Base-by-base conservation (phyloP, 371 early-diverging fungal genomes). In the Rhizopus delemar region DNA sequence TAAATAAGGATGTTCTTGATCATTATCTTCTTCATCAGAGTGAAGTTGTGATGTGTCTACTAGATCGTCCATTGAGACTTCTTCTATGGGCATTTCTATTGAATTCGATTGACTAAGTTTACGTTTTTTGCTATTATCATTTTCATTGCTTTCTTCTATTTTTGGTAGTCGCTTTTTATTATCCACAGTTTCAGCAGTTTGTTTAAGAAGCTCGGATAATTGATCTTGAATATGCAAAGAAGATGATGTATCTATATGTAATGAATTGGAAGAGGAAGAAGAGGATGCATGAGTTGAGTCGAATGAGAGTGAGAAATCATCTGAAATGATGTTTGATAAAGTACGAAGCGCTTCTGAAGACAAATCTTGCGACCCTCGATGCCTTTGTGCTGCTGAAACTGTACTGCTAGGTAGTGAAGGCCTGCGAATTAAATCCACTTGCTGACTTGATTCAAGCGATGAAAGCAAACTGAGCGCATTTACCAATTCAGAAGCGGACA, bases 21-120 rank as follows among this genome's bases (percentile, higher is more conserved):
- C 77, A 3, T 67, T 56, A 48, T 29, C 12, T 48, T 48, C 48
- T 15, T 74, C 77, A 12, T 81, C 82, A 8, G 82, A 81, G 53
- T 81, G 77, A 7, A 85, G 61, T 41, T 81, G 82, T 2, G 82
- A 81, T 3, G 82, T 83, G 53, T 85, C 85, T 32, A 85, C 68
- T 8, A 85, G 74, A 29, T 85, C 85, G 58, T 85, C 85, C 80
- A 85, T 85, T 0, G 81, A 77, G 4, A 85, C 71, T 0, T 71
- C 65, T 13, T 41, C 45, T n/a, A 51, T 56, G 33, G 59, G 66
- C 4, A 51, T 46, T 35, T 51, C 51, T 11, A 8, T 33, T 38
- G 15, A 28, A 22, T 9, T 5, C 11, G 4, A 15, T 28, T 35
- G 28, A 35, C 51, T 35, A 7, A 33, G 33, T 31, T 35, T 36